Evolutionary conservation across 2,329 filamentous ascomycete species (phyloP).

Genomic region (Grosmannia penicillata): DNA sequence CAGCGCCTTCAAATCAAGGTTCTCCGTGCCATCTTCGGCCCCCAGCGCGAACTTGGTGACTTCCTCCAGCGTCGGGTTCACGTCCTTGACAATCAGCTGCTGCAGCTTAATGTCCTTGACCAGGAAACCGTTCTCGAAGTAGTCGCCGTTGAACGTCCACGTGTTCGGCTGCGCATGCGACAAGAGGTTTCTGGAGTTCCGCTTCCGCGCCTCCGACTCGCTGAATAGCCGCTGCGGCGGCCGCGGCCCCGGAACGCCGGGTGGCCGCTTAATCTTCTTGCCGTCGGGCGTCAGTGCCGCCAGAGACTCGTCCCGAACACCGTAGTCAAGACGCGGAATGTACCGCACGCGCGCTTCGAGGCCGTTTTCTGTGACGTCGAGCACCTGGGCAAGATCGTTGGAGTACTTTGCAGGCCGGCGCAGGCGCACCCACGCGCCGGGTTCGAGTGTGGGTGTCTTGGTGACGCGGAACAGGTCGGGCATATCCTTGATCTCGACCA

Average conservation of each 20-base stretch:
- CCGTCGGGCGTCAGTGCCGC: conserved; percentile 35
- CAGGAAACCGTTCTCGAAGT: conserved; percentile 84
- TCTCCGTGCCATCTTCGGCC: conserved; percentile 82
- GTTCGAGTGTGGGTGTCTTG: conserved; percentile 72
- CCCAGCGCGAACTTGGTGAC: conserved; percentile 87
- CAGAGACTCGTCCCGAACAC: conserved; percentile 59
- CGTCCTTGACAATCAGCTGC: conserved; percentile 69
- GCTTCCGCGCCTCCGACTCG: conserved; percentile 82
- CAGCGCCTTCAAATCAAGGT: conserved; percentile 80
- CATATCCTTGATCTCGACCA: conserved; percentile 95
- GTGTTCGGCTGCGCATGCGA: conserved; percentile 64
- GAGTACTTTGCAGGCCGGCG: conserved; percentile 66
- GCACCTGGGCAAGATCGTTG: conserved; percentile 80
- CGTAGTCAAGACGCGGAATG: conserved; percentile 86
- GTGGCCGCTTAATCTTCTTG: conserved; percentile 71
- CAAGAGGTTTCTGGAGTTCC: conserved; percentile 48
- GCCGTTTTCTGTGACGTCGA: conserved; percentile 86
- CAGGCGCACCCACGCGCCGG: conserved; percentile 84
- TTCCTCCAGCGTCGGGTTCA: conserved; percentile 87
- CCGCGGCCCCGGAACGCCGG: conserved; percentile 43
- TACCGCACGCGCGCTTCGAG: conserved; percentile 75
- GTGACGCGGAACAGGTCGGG: conserved; percentile 84
- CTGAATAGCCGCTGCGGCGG: conserved; percentile 87
- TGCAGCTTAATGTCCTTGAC: conserved; percentile 90
- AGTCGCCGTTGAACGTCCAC: conserved; percentile 76